Conservation (phyloP, 805 yeast species). For the Myxozyma vanderwaltii region DNA sequence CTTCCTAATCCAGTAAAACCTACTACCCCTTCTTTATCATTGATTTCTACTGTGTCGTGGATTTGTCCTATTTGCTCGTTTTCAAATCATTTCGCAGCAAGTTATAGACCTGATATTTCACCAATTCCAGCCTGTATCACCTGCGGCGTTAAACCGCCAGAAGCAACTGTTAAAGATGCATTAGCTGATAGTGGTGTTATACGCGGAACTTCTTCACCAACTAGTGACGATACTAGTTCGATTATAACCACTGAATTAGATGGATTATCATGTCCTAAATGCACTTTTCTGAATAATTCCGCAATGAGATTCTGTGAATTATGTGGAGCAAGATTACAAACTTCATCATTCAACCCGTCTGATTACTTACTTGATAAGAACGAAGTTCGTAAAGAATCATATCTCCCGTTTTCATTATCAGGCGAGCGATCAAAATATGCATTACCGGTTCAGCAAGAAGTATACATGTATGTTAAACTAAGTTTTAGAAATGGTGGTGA, state of each 20-base stretch:
- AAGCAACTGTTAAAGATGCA: conserved; percentile 5
- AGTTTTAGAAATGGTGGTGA: conserved; percentile 80
- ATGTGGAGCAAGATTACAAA: conserved; percentile 64
- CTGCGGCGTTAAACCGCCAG: conserved; percentile 62
- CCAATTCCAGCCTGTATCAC: conserved; percentile 54
- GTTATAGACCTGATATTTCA: conserved; percentile 41
- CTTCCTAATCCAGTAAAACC: not conserved
- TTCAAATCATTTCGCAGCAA: conserved; percentile 49
- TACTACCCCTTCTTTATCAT: not conserved
- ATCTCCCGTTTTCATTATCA: conserved; percentile 37
- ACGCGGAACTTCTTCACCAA: not conserved
- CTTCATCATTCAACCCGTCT: conserved; percentile 39
- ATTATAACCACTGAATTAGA: not conserved
- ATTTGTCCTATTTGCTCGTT: conserved; percentile 87
- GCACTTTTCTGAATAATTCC: conserved; percentile 84
- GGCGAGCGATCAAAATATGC: conserved; percentile 50
- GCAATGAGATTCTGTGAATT: conserved; percentile 78
- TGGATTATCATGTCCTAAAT: conserved; percentile 50
- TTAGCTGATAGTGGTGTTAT: not conserved
- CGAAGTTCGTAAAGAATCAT: conserved; percentile 17
- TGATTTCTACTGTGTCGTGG: conserved; percentile 54
- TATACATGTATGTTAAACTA: conserved; percentile 61
- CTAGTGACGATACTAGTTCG: not conserved
- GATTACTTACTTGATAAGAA: conserved; percentile 31
- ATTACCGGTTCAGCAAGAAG: conserved; percentile 9